Evolutionary conservation across 2,329 filamentous ascomycete species (phyloP).

Genomic region (Fusarium verticillioides): DNA sequence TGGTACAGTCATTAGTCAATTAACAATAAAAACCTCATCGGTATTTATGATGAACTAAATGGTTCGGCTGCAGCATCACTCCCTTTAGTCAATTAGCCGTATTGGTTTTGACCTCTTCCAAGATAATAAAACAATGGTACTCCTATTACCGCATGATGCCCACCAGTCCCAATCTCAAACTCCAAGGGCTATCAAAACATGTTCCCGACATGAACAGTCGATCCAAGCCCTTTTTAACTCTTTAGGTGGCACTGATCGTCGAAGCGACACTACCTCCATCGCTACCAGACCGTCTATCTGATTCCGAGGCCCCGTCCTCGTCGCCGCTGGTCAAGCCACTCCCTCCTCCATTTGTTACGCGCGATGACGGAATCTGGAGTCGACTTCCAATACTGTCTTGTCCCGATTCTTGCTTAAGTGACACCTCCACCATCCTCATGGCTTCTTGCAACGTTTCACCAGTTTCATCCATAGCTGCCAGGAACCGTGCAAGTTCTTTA

Average conservation of each 20-base stretch:
- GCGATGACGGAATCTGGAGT: slow-evolving; percentile 48
- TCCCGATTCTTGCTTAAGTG: slow-evolving; percentile 46
- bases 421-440: slow-evolving; percentile 69
- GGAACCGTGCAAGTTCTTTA: slow-evolving; percentile 92
- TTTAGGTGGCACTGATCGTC: slow-evolving; percentile 44
- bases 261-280: slow-evolving; percentile 53
- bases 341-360: slow-evolving; percentile 47
- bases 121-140: background rate
- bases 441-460: slow-evolving; percentile 82
- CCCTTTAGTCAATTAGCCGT: background rate
- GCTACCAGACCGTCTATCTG: slow-evolving; percentile 52
- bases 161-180: slow-evolving; percentile 25
- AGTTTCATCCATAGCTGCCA: slow-evolving; percentile 89
- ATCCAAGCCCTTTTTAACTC: slow-evolving; percentile 3
- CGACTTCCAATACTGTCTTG: slow-evolving; percentile 44
- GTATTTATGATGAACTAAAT: background rate
- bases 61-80: background rate
- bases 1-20: background rate
- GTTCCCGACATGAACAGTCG: slow-evolving; percentile 5
- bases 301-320: slow-evolving; percentile 50
- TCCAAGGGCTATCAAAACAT: slow-evolving; percentile 15
- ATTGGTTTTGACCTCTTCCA: background rate
- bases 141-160: slow-evolving; percentile 12
- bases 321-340: slow-evolving; percentile 46
- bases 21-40: background rate